phyloP scores from a whole-genome alignment of 352 stramenopile species.

The Globisporangium rhizosaccharum region DNA sequence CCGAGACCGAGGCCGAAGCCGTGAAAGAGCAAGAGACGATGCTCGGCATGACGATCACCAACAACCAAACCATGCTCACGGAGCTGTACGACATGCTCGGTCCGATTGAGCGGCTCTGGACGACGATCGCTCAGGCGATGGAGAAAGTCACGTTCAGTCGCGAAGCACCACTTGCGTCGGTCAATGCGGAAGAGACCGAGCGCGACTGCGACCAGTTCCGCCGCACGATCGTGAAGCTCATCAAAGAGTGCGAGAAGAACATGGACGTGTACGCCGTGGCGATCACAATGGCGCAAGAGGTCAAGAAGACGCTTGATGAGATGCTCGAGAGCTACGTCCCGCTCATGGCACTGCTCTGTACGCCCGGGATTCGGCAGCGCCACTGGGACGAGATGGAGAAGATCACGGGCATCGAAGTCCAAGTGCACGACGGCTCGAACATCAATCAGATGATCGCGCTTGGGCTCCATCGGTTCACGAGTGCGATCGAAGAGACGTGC shows the following conservation, averaged over 20 bases:
- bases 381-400: conserved; percentile 92
- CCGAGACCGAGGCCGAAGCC: conserved; percentile 72
- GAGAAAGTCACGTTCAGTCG: conserved; percentile 69
- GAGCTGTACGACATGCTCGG: conserved; percentile 73
- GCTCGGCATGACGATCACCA: conserved; percentile 77
- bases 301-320: conserved; percentile 79
- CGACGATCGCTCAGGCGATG: conserved; percentile 74
- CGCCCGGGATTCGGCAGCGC: conserved; percentile 86
- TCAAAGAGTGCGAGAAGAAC: conserved; percentile 89
- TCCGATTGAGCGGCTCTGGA: conserved; percentile 88
- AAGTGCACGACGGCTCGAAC: conserved; percentile 87
- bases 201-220: conserved; percentile 86
- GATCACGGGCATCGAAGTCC: conserved; percentile 84
- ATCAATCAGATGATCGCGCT: conserved; percentile 90
- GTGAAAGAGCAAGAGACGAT: conserved; percentile 88
- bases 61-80: conserved; percentile 72
- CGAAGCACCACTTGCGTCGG: conserved; percentile 49
- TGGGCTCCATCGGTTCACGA: conserved; percentile 77
- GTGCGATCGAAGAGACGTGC: conserved; percentile 90
- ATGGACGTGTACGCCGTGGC: conserved; percentile 76
- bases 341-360: conserved; percentile 90
- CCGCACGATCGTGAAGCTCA: conserved; percentile 84
- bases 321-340: conserved; percentile 88
- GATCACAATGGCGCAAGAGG: conserved; percentile 74
- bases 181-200: conserved; percentile 85